phyloP scores from a whole-genome alignment of 2,329 filamentous ascomycete species.

The Colletotrichum truncatum region DNA sequence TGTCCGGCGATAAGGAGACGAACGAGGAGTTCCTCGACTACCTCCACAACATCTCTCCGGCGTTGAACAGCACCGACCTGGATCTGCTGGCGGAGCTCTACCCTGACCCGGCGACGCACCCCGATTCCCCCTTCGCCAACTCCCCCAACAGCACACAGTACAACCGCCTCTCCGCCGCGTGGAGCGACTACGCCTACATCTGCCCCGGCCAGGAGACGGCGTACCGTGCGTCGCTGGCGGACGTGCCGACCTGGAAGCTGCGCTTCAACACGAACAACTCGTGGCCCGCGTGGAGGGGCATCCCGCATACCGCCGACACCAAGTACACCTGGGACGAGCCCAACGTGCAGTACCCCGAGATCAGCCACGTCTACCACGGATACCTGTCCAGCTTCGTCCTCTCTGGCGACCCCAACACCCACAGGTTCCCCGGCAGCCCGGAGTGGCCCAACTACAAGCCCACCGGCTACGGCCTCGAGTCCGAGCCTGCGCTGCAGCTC shows the following conservation, averaged over 20 bases:
- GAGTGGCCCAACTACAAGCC: conserved; percentile 38
- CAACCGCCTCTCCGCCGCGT: conserved; percentile 51
- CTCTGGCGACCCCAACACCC: conserved; percentile 74
- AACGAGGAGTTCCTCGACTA: conserved; percentile 47
- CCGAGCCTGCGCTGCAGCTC: conserved; percentile 39
- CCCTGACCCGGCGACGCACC: conserved; percentile 43
- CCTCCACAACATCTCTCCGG: conserved; percentile 43
- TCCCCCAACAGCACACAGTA: conserved; percentile 54
- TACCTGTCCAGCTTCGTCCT: conserved; percentile 81
- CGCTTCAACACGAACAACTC: conserved; percentile 75
- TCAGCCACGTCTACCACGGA: conserved; percentile 46
- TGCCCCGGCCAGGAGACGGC: conserved; percentile 55
- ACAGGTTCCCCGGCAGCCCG: conserved; percentile 29
- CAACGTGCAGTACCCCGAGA: conserved; percentile 43
- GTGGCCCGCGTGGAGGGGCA: conserved; percentile 70
- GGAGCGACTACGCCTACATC: conserved; percentile 55
- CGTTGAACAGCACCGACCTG: conserved; percentile 41
- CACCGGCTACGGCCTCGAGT: conserved; percentile 34
- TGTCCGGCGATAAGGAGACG: conserved; percentile 43
- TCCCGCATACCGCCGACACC: conserved; percentile 47
- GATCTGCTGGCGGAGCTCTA: conserved; percentile 41
- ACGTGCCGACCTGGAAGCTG: conserved; percentile 77
- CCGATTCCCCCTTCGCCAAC: conserved; percentile 44
- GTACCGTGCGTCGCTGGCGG: conserved; percentile 71
- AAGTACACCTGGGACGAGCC: conserved; percentile 48